Evolutionary conservation across 805 yeast genomes (phyloP), one percentile per base, ranked within the genome.

Genomic region (Yamadazyma phyllophila): DNA sequence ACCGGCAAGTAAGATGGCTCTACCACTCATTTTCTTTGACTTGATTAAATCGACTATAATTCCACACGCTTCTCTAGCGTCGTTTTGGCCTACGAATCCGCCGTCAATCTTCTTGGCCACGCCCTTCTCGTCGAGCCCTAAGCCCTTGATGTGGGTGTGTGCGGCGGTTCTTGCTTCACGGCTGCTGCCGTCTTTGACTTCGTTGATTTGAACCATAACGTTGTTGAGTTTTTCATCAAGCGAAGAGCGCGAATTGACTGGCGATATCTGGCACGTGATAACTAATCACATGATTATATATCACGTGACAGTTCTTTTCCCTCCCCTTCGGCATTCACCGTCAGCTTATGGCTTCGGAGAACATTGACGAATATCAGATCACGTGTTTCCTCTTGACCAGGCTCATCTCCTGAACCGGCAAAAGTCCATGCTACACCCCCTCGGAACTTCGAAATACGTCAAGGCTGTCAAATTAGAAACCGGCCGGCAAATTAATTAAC

Each of bases 1-100:
- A 43, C 99, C 99, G 0, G 99, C 98, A 44, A 94, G 76, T 49
- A 94, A 69, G 42, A 94, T 82, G n/a, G 97, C 98, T 60, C 92
- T 87, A 26, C 99, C 99, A 42, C 96, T 85, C 84, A 94, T 86
- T 66, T 84, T 88, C 58, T 88, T 89, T 27, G 88, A 83, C 67
- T 90, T 91, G 70, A 94, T 89, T 68, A 94, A 75, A 67, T 94
- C 97, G 33, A 92, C 96, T 51, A 94, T 80, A 44, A 94, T 85
- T 52, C 99, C 99, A 61, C 96, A 90, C 0, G 97, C 98, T 68
- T 84, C 91, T 65, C 94, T 74, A 14, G 94, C 94, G 45, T 73
- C 76, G 27, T 71, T 65, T 63, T 85, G 94, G 44, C 91, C 94
- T 43, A 85, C 88, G 65, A 85, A 85, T 16, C 98, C 98, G 43